Base-by-base conservation (phyloP, 2,329 filamentous ascomycete genomes). In the Arthrobotrys entomopaga region DNA sequence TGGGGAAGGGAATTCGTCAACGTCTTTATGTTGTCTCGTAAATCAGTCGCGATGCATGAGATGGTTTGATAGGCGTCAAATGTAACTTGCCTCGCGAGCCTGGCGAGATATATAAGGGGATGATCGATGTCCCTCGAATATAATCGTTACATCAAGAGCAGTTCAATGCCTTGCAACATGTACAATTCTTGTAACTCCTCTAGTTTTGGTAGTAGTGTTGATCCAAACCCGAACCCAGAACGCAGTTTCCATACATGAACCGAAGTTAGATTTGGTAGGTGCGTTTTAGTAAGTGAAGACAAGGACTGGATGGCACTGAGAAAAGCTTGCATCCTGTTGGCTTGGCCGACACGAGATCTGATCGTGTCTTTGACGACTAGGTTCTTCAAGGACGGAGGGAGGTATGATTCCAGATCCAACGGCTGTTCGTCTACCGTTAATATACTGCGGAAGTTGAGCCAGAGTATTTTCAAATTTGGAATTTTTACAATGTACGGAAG, bases 221-320 rank as follows among this genome's bases (percentile, higher is more conserved):
- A 16, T 34, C 49, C 43, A 29, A 56, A 57, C 1, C 61, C 42
- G 16, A 50, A 50, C 1, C 20, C 38, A 1, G 46, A 22, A n/a
- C 57, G 59, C 13, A 57, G 70, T 34, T 67, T 74, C 70, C 70
- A 74, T 10, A 67, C 57, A 29, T 74, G 70, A 2, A 74, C 50
- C 0, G 63, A 58, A 6, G 57, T 61, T 16, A 74, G 26, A 29
- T 67, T 74, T 11, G 63, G 63, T 29, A 67, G 40, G 5, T 15
- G 42, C 15, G 26, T 49, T 43, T 42, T 38, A 5, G 57, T 74
- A n/a, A 74, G n/a, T 22, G 60, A 60, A 8, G 70, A 67, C 26
- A 74, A 16, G 10, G 70, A 74, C 19, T 67, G 70, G 11, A 67
- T 40, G 1, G 70, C 63, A 16, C 50, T 64, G 15, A 48, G 48